phyloP scores from a whole-genome alignment of 2,329 filamentous ascomycete species.

The Alternaria hordeiaustralica region DNA sequence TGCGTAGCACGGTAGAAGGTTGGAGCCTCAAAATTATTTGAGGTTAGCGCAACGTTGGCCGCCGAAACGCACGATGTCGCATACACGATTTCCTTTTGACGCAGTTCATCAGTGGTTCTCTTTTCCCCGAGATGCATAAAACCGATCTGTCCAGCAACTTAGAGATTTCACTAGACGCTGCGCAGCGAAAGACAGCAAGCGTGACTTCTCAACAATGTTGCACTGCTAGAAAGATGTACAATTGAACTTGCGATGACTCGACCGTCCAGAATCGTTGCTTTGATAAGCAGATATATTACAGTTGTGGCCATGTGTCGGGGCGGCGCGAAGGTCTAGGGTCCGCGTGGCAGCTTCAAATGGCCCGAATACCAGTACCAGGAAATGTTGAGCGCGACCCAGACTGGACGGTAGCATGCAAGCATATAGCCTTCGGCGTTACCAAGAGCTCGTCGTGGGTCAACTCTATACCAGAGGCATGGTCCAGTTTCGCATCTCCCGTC shows the following conservation, averaged over 20 bases:
- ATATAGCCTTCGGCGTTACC: background rate
- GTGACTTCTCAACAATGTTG: background rate
- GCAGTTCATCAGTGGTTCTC: background rate
- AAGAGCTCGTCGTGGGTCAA: background rate
- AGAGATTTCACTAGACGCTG: background rate
- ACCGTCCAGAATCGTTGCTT: background rate
- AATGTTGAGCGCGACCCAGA: background rate
- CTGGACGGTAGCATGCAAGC: background rate
- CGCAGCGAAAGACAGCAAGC: background rate
- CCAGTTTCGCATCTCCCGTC: background rate
- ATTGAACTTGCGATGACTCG: background rate
- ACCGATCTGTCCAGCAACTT: background rate
- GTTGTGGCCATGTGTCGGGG: background rate
- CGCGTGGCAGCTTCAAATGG: background rate
- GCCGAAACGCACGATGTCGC: background rate
- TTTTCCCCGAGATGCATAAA: background rate
- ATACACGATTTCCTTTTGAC: background rate
- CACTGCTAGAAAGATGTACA: background rate
- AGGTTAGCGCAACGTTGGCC: background rate
- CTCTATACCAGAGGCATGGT: background rate
- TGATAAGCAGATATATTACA: background rate
- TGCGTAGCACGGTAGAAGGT: background rate
- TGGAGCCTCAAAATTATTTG: background rate
- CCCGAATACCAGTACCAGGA: background rate
- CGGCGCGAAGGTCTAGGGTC: background rate